These are phyloP conservation scores for Eruca vesicaria DNA, from an alignment of 441 rosid species.

Conservation along the genomic window DNA sequence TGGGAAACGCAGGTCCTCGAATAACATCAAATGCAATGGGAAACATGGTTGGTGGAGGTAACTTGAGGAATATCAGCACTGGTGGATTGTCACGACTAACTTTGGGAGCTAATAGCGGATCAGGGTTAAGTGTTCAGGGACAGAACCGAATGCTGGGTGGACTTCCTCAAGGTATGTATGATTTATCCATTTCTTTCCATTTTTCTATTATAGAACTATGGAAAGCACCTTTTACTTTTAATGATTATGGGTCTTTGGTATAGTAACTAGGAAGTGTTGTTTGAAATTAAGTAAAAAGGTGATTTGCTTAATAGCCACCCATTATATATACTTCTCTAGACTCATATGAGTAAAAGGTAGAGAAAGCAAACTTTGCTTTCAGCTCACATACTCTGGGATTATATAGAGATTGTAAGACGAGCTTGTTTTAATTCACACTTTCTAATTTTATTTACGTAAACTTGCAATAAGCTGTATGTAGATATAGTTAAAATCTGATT, in stretches of 20 bases:
- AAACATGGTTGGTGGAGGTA: constrained; percentile 92
- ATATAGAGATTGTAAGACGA: not conserved
- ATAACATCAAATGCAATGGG: constrained; percentile 86
- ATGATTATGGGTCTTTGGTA: not conserved
- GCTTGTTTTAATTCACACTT: not conserved
- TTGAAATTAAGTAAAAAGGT: not conserved
- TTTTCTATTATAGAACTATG: constrained; percentile 3
- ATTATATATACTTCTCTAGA: constrained; percentile 4
- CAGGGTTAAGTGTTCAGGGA: constrained; percentile 83
- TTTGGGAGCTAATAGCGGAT: constrained; percentile 72
- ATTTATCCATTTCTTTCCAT: constrained; percentile 1
- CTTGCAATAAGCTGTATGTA: not conserved
- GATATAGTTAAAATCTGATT: constrained; percentile 7
- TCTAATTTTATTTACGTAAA: not conserved
- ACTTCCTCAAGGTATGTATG: constrained; percentile 81
- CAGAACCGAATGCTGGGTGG: constrained; percentile 86
- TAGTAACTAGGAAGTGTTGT: not conserved
- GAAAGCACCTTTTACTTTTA: not conserved
- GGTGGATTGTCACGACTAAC: constrained; percentile 88
- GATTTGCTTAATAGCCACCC: not conserved
- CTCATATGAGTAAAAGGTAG: not conserved
- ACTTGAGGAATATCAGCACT: constrained; percentile 75
- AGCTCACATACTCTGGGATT: not conserved
- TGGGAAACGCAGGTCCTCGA: constrained; percentile 89
- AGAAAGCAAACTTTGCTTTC: constrained; percentile 3